A percentile compares a stretch with the other conserved stretches of the same genome.
phyloP scores from a whole-genome alignment of 2,329 filamentous ascomycete genomes.

The Cordyceps cateniannulata region DNA sequence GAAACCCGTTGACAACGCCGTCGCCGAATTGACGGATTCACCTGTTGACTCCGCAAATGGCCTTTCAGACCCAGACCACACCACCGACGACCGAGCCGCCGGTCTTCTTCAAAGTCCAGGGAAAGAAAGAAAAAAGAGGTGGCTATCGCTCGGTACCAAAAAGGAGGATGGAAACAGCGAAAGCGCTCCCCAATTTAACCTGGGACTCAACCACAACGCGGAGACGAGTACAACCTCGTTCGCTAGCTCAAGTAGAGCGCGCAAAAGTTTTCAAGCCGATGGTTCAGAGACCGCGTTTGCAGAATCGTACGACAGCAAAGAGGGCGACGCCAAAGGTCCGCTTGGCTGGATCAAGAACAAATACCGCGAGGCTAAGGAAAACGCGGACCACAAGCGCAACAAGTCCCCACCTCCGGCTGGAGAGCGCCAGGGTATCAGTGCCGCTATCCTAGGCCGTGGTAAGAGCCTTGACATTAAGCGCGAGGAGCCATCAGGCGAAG shows the following conservation, averaged over 20 bases:
- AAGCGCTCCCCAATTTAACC: conserved; percentile 36
- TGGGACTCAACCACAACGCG: conserved; percentile 58
- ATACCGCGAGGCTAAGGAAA: conserved; percentile 54
- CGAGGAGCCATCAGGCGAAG: conserved; percentile 22
- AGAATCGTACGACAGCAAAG: conserved; percentile 36
- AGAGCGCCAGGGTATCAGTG: conserved; percentile 23
- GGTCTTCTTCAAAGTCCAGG: conserved; percentile 42
- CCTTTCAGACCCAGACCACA: conserved; percentile 70
- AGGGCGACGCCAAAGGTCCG: conserved; percentile 47
- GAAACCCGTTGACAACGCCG: conserved; percentile 31
- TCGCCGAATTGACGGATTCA: conserved; percentile 67
- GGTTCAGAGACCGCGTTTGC: conserved; percentile 39
- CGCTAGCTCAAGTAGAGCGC: conserved; percentile 49
- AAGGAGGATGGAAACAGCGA: conserved; percentile 49
- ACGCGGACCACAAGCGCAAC: conserved; percentile 45
- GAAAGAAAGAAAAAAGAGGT: conserved; percentile 63
- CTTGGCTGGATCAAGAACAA: conserved; percentile 55
- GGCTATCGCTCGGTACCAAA: conserved; percentile 62
- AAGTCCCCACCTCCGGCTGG: conserved; percentile 45
- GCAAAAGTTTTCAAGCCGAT: conserved; percentile 46
- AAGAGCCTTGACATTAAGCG: conserved; percentile 44
- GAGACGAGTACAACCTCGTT: conserved; percentile 63
- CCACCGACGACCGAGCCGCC: conserved; percentile 47
- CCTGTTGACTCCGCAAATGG: conserved; percentile 76
- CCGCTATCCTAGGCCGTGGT: conserved; percentile 31